Evolutionary conservation across 2,329 filamentous ascomycete species (phyloP).

Genomic region (Curvularia sp.): DNA sequence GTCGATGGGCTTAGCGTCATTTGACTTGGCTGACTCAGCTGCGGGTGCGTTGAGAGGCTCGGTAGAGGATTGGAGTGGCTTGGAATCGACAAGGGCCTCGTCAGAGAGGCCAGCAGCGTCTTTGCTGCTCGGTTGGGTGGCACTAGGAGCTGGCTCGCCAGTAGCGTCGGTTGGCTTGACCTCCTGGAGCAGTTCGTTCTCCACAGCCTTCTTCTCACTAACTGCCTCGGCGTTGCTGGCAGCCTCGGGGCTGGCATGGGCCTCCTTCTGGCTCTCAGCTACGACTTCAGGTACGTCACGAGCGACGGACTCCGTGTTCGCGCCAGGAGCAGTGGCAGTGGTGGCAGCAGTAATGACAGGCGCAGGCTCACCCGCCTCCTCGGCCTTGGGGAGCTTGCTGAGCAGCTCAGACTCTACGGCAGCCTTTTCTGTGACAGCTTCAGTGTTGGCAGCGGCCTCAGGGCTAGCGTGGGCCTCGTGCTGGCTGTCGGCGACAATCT

Average conservation of each 20-base stretch:
- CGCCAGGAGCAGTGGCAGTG: constrained; percentile 11
- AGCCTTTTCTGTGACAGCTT: constrained; percentile 74
- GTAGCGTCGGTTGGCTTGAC: constrained; percentile 11
- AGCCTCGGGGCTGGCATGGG: constrained; percentile 68
- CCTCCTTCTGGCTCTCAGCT: constrained; percentile 73
- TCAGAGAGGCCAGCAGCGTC: constrained; percentile 48
- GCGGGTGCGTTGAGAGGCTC: constrained; percentile 42
- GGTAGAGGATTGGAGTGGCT: constrained; percentile 41
- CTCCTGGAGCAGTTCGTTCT: constrained; percentile 69
- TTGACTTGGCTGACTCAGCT: constrained; percentile 36
- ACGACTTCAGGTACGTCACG: constrained; percentile 64
- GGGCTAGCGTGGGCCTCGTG: constrained; percentile 66
- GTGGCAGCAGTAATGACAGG: constrained; percentile 28
- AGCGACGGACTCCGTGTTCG: constrained; percentile 35
- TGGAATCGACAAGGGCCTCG: constrained; percentile 38
- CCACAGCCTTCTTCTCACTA: constrained; percentile 72
- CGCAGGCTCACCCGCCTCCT: constrained; percentile 37
- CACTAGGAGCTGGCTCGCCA: constrained; percentile 48
- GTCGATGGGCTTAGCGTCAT: constrained; percentile 34
- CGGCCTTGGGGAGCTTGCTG: constrained; percentile 11
- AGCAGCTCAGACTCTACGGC: constrained; percentile 75
- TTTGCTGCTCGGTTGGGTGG: constrained; percentile 31
- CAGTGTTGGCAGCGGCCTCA: constrained; percentile 69
- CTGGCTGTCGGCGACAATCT: constrained; percentile 74
- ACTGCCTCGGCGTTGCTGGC: constrained; percentile 70